Percentiles rank a stretch among this genome's conserved stretches.
Evolutionary conservation across 257 asterid genomes (phyloP).

Genomic region (Datura wrightii): DNA sequence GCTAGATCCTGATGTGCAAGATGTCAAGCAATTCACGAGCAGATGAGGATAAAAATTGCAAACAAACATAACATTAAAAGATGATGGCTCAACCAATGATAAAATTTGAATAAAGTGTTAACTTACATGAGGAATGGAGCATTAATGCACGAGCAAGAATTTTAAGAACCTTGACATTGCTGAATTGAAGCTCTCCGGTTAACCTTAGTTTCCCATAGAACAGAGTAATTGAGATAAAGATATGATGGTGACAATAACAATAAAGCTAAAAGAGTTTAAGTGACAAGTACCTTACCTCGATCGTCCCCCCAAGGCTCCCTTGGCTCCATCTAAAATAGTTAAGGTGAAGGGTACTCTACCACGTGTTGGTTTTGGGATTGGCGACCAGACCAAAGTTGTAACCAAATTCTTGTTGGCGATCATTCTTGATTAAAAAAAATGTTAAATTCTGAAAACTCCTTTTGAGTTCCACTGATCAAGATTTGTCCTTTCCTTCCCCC

Average conservation of each 20-base stretch:
- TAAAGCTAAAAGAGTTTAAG: neutral
- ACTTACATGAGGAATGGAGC: constrained; percentile 26
- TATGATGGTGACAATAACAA: constrained; percentile 15
- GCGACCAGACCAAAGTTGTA: constrained; percentile 12
- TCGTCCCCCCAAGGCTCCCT: neutral
- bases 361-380: neutral
- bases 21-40: neutral
- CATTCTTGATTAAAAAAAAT: neutral
- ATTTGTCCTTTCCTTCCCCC: neutral
- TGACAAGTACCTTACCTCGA: neutral
- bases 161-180: neutral
- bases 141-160: constrained; percentile 1
- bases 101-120: neutral
- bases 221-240: neutral
- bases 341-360: constrained; percentile 14
- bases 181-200: constrained; percentile 22
- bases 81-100: neutral
- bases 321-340: constrained; percentile 2
- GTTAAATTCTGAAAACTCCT: neutral
- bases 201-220: neutral
- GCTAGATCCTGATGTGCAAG: neutral
- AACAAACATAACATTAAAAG: constrained; percentile 1
- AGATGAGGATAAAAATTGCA: constrained; percentile 3
- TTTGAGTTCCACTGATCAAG: neutral
- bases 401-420: neutral